Percentiles rank a stretch among this genome's conserved stretches.
These are phyloP conservation scores for Hygrocybe coccinea DNA, from an alignment of 768 basidiomycete genomes.

Conservation along the genomic window DNA sequence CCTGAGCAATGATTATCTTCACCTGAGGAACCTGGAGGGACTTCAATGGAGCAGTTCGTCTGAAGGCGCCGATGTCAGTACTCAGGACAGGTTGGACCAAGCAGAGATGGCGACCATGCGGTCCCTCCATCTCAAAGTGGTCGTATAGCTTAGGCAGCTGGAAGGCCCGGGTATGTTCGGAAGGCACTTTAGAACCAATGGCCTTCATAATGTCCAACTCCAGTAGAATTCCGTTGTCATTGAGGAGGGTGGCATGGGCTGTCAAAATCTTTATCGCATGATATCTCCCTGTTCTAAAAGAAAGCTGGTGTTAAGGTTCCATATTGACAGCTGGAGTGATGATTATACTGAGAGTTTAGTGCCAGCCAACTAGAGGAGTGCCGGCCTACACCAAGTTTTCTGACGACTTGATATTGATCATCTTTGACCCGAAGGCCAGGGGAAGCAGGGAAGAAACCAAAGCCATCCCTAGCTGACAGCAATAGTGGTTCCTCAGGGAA, in stretches of 20 bases:
- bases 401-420: conserved; percentile 9
- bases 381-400: conserved; percentile 10
- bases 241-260: conserved; percentile 12
- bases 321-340: neutral
- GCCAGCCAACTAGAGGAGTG: conserved; percentile 10
- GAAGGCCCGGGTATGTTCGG: conserved; percentile 4
- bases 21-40: conserved; percentile 14
- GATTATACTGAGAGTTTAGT: neutral
- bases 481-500: too few species aligned
- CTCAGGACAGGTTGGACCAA: conserved; percentile 17
- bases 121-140: conserved; percentile 13
- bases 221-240: neutral
- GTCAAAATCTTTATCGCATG: conserved; percentile 20
- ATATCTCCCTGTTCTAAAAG: conserved; percentile 4
- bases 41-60: conserved; percentile 17
- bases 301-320: too few species aligned
- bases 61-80: conserved; percentile 16
- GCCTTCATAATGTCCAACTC: conserved; percentile 18
- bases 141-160: conserved; percentile 18
- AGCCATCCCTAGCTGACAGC: neutral
- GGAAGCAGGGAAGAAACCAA: neutral
- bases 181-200: conserved; percentile 4
- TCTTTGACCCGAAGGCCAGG: neutral
- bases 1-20: conserved; percentile 14
- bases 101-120: conserved; percentile 19